phyloP scores from a whole-genome alignment of 225 moss, liverwort and hornwort species.

The Physcomitrellopsis africana region DNA sequence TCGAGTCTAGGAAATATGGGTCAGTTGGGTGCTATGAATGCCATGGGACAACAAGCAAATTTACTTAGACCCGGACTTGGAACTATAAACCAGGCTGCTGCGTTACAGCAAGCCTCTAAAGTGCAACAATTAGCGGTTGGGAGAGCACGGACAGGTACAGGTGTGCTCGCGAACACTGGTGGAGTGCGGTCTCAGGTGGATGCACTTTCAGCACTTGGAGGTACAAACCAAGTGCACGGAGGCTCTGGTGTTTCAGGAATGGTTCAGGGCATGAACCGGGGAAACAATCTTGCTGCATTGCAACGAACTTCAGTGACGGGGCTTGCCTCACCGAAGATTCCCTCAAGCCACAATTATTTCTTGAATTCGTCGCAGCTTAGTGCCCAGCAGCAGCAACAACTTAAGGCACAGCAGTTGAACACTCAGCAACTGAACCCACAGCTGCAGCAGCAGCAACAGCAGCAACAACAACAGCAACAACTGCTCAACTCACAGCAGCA shows the following conservation, averaged over 20 bases:
- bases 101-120: constrained; percentile 62
- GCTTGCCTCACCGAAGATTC: constrained; percentile 60
- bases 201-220: constrained; percentile 67
- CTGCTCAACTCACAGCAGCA: constrained; percentile 55
- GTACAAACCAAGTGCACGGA: constrained; percentile 71
- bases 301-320: constrained; percentile 74
- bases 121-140: constrained; percentile 61
- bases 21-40: constrained; percentile 70
- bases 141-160: constrained; percentile 69
- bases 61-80: constrained; percentile 81
- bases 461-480: constrained; percentile 30
- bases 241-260: constrained; percentile 69
- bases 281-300: constrained; percentile 61
- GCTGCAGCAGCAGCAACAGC: constrained; percentile 41
- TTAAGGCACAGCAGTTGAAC: constrained; percentile 48
- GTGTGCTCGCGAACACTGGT: constrained; percentile 54
- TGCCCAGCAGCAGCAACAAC: constrained; percentile 59
- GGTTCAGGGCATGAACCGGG: constrained; percentile 62
- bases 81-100: constrained; percentile 59
- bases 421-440: constrained; percentile 54
- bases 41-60: constrained; percentile 78
- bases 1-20: constrained; percentile 84
- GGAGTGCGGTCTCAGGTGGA: constrained; percentile 77
- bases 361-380: constrained; percentile 63
- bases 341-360: constrained; percentile 74